phyloP scores from a whole-genome alignment of 306 rosid genomes.

The cucumber (Cucumis sativus) region Cucumber_9930_V3 NC_026657.2:36213001-36213500 shows the following conservation, averaged over 20 bases:
- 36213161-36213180: background rate
- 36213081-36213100: background rate
- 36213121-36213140: background rate
- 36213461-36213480: too few relatives aligned
- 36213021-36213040: background rate
- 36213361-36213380: too few relatives aligned
- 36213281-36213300: background rate
- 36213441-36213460: too few relatives aligned
- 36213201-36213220: background rate
- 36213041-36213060: background rate
- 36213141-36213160: background rate
- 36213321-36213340: background rate
- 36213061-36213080: background rate
- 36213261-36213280: background rate
- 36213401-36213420: background rate
- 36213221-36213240: background rate
- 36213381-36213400: too few relatives aligned
- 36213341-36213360: background rate
- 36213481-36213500: too few relatives aligned
- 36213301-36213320: background rate
- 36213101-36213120: background rate
- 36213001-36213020: background rate
- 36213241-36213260: conserved; percentile 4
- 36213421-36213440: background rate
- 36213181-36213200: background rate